These are phyloP conservation scores for Kuraishia hungarica DNA, from an alignment of 805 yeast genomes.

Conservation along the genomic window DNA sequence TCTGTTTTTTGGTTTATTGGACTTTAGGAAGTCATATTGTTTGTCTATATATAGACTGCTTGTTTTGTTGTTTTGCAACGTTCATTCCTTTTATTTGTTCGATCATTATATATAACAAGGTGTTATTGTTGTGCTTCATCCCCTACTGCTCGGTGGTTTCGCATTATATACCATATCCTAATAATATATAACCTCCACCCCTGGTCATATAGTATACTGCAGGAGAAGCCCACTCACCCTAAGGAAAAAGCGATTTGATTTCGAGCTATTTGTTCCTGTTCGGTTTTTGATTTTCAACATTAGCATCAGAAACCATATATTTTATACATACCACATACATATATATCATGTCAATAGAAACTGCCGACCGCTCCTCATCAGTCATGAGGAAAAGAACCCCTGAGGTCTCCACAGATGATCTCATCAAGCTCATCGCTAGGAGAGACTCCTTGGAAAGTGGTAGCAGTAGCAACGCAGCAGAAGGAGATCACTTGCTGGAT, in stretches of 20 bases:
- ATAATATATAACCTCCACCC: too few relatives aligned
- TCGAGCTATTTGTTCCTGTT: neutral
- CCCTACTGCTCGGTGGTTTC: too few relatives aligned
- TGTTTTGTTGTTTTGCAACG: neutral
- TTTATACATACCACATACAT: neutral
- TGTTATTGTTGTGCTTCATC: too few relatives aligned
- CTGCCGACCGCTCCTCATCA: neutral
- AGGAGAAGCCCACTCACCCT: neutral
- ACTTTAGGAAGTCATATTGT: neutral
- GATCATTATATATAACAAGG: neutral
- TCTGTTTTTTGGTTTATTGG: neutral
- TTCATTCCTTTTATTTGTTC: neutral
- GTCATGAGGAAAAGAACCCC: neutral
- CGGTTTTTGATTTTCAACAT: too few relatives aligned
- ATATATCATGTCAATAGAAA: neutral
- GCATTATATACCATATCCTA: too few relatives aligned
- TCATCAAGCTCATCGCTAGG: neutral
- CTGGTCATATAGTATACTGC: neutral
- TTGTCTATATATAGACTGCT: too few relatives aligned
- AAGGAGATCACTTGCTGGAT: neutral
- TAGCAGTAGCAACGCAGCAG: neutral
- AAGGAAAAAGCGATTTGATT: neutral
- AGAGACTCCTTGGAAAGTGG: neutral
- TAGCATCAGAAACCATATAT: too few relatives aligned
- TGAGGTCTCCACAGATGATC: neutral